Base-by-base conservation (phyloP, 371 early-diverging fungal species). In the Mortierella sp. region DNA sequence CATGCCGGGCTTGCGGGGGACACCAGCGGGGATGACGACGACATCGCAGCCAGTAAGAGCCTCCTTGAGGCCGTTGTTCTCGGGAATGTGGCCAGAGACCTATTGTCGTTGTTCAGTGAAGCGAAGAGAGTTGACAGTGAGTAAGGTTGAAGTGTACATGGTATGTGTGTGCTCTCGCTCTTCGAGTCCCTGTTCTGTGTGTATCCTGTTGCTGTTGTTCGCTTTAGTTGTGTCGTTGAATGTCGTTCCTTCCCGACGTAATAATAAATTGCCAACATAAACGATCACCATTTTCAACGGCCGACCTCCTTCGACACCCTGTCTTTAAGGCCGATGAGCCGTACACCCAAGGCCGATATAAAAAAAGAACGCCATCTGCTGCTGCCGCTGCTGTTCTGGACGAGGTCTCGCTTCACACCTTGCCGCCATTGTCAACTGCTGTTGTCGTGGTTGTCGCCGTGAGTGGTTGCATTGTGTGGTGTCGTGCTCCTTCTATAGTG, bases 1-100 rank as follows among this genome's bases (percentile, higher is more conserved):
- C 99, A 99, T 99, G 79, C 98, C 99, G 80, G 99, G 99, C 95
- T 99, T 99, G 84, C 99, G 95, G 81, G 99, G 99, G 71, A 99
- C 98, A 90, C 99, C 99, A 82, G 99, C 99, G 74, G 99, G 99
- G 90, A 98, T 98, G 83, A 98, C 96, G 78, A 99, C 97, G 77
- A 98, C 89, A 82, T 98, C 95, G 61, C 95, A 93, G 78, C 94
- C 98, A 81, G 92, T 90, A 74, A 99, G 91, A 51, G 99, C 96
- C 81, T 91, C 92, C 91, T 94, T 94, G 90, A 99, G 93, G 75
- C 95, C 95, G 70, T 94, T 93, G 87, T 95, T 90, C 53, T 95
- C 96, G 84, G 94, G 94, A 83, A 95, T 94, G 93, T 95, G 96
- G 64, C 99, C 99, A 75, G 92, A 94, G 72, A 96, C 96, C 93